These are phyloP conservation scores for Marasmius oreades DNA, from an alignment of 1,284 basidiomycete species.

Conservation along the genomic window DNA sequence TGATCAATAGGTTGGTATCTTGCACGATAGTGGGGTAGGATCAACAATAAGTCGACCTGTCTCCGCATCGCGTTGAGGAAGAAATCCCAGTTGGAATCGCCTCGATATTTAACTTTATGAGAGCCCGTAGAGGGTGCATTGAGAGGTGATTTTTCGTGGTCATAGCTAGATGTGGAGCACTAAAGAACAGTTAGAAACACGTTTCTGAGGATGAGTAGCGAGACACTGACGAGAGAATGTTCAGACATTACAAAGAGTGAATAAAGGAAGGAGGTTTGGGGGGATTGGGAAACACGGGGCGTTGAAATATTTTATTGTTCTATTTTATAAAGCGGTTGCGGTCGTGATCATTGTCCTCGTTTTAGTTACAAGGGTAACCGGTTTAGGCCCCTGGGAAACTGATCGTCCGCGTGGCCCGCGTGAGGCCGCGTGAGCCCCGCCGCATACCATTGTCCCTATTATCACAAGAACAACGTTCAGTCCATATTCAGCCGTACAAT, in stretches of 20 bases:
- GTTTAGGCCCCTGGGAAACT: conserved; percentile 15
- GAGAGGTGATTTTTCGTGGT: conserved; percentile 22
- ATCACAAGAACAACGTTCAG: background rate
- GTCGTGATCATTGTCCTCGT: conserved; percentile 23
- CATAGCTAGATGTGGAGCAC: conserved; percentile 20
- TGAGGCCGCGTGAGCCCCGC: background rate
- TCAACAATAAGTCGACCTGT: conserved; percentile 60
- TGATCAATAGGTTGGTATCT: conserved; percentile 65
- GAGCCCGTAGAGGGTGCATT: conserved; percentile 32
- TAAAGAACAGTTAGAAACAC: background rate
- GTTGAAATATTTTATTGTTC: background rate
- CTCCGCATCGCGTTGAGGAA: conserved; percentile 46
- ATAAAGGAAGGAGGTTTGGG: background rate
- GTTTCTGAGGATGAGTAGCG: background rate
- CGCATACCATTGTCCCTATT: background rate
- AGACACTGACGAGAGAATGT: conserved; percentile 22
- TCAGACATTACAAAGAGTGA: background rate
- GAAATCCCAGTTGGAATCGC: conserved; percentile 59
- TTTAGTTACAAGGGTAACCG: conserved; percentile 29
- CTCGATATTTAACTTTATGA: conserved; percentile 54
- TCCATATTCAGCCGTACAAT: background rate
- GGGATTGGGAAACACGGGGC: no score
- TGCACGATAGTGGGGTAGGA: conserved; percentile 73
- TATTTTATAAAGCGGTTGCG: conserved; percentile 8
- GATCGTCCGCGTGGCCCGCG: conserved; percentile 5